Conservation (phyloP, 495 filamentous ascomycete species). For the Aspergillus bertholletiae region DNA sequence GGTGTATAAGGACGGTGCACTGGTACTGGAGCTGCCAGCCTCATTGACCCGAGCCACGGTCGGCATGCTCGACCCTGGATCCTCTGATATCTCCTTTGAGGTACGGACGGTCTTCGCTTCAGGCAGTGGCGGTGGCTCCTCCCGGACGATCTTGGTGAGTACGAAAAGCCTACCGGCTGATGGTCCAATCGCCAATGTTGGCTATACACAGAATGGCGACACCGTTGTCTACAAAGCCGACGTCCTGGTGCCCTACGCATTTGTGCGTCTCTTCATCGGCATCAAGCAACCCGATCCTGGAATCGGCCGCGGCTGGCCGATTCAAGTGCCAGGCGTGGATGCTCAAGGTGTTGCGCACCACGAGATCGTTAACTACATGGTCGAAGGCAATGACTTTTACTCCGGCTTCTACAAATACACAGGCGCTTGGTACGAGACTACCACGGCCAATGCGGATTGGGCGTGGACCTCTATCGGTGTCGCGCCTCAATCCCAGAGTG, state of each 20-base stretch:
- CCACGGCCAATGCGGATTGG: slow-evolving; percentile 8
- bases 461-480: slow-evolving; percentile 1
- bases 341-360: slow-evolving; percentile 2
- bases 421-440: not conserved
- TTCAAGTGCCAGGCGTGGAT: slow-evolving; percentile 4
- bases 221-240: slow-evolving; percentile 5
- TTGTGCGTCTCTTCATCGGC: slow-evolving; percentile 11
- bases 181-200: not conserved
- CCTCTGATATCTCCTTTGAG: too few species aligned
- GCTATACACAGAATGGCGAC: not conserved
- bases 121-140: slow-evolving; percentile 4
- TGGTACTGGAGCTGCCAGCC: too few species aligned
- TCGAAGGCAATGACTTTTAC: slow-evolving; percentile 4
- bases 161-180: not conserved
- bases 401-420: not conserved
- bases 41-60: slow-evolving; percentile 6
- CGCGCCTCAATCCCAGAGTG: not conserved
- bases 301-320: slow-evolving; percentile 1
- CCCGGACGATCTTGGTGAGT: not conserved
- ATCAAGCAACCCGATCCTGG: not conserved
- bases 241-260: slow-evolving; percentile 12
- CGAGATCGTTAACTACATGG: slow-evolving; percentile 15
- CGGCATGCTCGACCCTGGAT: too few species aligned
- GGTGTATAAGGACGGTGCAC: slow-evolving; percentile 4
- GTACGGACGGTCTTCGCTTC: slow-evolving; percentile 1